Base-by-base conservation (phyloP, 2,329 filamentous ascomycete species). In the Grosmannia penicillata region DNA sequence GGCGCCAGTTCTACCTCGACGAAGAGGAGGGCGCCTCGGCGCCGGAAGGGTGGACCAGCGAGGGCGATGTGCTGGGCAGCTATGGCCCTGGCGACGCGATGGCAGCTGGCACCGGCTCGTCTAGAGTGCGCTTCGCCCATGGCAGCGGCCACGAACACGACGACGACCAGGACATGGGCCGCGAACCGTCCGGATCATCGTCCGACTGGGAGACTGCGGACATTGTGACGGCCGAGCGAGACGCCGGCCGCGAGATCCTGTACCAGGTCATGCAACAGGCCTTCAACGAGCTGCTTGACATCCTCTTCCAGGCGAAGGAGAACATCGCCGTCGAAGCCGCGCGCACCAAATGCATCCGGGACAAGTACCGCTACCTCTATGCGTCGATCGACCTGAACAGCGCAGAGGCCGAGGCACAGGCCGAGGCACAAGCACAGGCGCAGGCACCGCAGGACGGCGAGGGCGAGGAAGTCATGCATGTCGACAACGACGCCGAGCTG, bases 261-360 rank as follows among this genome's bases (percentile, higher is more conserved):
- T 95, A 93, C 51, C 83, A 94, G 54, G 77, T 93, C 24, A 86
- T 84, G 0, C 86, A 95, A 56, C 82, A 94, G 56, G 82, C 85
- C 0, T 84, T 94, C 60, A 95, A 96, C 51, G 86, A 96, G 57
- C 65, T 96, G 3, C 71, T 98, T 0, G 84, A 96, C 51, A 70
- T 77, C 1, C 66, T 98, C 0, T 98, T 98, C 62, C 80, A 80
- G 48, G 66, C 70, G 5, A 79, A 80, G 46, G 89, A 96, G 56
- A 78, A 87, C 45, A 56, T 83, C 15, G 78, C 85, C 2, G 60
- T 91, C 42, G 68, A 75, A 39, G 78, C 77, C 10, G 70, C 72
- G 8, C 65, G 70, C 35, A 83, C 79, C 0, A 72, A 70, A 44
- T 60, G 62, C 9, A 64, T 74, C 40, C 73, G 84, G 28, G 65